These are phyloP conservation scores for Arthrobotrys musiformis DNA, from an alignment of 2,329 filamentous ascomycete species.

Conservation along the genomic window DNA sequence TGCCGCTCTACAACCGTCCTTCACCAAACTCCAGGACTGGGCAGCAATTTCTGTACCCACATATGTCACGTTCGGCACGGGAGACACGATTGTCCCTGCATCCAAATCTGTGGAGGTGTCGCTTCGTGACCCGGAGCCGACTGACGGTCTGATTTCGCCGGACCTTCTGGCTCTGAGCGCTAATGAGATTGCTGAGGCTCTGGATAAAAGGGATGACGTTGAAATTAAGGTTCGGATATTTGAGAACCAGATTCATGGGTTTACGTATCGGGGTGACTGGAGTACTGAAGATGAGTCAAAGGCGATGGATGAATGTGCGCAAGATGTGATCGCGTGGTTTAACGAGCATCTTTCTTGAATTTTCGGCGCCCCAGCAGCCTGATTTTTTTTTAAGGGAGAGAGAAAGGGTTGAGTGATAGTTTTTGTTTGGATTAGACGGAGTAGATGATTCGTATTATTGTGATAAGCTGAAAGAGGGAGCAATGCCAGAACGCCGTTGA, in stretches of 20 bases:
- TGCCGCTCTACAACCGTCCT: constrained; percentile 44
- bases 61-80: constrained; percentile 42
- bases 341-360: constrained; percentile 33
- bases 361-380: background rate
- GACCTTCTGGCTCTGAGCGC: constrained; percentile 27
- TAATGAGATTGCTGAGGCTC: constrained; percentile 35
- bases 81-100: constrained; percentile 36
- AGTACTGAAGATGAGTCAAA: constrained; percentile 35
- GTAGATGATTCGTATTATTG: background rate
- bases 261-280: constrained; percentile 51
- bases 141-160: constrained; percentile 1
- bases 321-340: constrained; percentile 49
- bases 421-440: too few species aligned
- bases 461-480: background rate
- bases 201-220: constrained; percentile 41
- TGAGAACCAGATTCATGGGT: constrained; percentile 48
- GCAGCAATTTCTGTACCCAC: constrained; percentile 30
- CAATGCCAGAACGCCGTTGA: constrained; percentile 23
- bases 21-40: constrained; percentile 26
- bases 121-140: too few species aligned
- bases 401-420: too few species aligned
- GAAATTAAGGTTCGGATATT: constrained; percentile 46
- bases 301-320: constrained; percentile 47
- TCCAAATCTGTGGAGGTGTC: background rate
- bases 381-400: too few species aligned